Evolutionary conservation across 352 stramenopile species (phyloP).

Genomic region (Phytophthora vignae): DNA sequence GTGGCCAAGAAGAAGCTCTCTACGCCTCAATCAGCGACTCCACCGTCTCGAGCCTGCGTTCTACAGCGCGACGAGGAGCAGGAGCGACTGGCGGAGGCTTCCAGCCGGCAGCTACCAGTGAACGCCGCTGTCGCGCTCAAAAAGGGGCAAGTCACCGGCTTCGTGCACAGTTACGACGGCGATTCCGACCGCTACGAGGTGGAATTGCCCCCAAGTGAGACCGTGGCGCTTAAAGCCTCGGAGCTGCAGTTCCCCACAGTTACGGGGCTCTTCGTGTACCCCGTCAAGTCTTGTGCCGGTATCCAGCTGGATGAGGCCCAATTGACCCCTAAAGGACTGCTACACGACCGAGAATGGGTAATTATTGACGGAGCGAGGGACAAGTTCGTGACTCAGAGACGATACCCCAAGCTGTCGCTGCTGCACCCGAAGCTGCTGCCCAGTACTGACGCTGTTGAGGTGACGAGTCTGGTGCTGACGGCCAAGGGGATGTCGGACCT

Average conservation of each 20-base stretch:
- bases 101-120: slow-evolving; percentile 31
- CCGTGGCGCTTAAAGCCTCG: slow-evolving; percentile 20
- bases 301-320: slow-evolving; percentile 54
- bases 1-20: slow-evolving; percentile 10
- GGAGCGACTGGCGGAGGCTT: slow-evolving; percentile 34
- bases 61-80: slow-evolving; percentile 42
- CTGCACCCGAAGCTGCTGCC: slow-evolving; percentile 66
- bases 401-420: slow-evolving; percentile 70
- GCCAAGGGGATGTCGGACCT: slow-evolving; percentile 69
- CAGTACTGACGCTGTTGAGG: slow-evolving; percentile 32
- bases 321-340: slow-evolving; percentile 66
- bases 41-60: slow-evolving; percentile 17
- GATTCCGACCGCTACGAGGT: slow-evolving; percentile 45
- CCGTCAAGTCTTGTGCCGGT: slow-evolving; percentile 84
- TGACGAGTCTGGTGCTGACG: slow-evolving; percentile 61
- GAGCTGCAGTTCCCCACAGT: slow-evolving; percentile 48
- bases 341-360: slow-evolving; percentile 83
- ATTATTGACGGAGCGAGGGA: slow-evolving; percentile 65
- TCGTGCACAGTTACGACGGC: slow-evolving; percentile 38
- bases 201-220: slow-evolving; percentile 15
- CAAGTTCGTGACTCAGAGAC: slow-evolving; percentile 79
- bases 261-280: slow-evolving; percentile 74
- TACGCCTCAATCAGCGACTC: neutral
- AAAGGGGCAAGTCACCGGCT: slow-evolving; percentile 12
- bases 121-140: slow-evolving; percentile 31